phyloP scores from a whole-genome alignment of 495 filamentous ascomycete genomes.

The Aspergillus olivimuriae region DNA sequence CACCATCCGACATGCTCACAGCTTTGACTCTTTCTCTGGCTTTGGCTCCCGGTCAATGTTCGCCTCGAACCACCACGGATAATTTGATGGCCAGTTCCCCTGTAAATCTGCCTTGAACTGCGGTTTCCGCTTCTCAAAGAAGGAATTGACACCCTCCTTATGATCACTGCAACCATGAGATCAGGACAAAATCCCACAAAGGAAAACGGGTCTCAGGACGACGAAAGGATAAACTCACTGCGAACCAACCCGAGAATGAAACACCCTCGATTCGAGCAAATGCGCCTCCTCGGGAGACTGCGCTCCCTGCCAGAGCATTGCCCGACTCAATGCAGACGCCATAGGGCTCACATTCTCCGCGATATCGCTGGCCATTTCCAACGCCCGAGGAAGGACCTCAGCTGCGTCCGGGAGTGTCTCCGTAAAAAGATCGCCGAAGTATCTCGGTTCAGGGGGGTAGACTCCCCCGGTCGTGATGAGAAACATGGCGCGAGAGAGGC shows the following conservation, averaged over 20 bases:
- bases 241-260: conserved; percentile 42
- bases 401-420: conserved; percentile 42
- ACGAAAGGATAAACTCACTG: no score
- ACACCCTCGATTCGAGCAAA: conserved; percentile 48
- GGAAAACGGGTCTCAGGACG: no score
- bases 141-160: conserved; percentile 36
- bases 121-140: conserved; percentile 41
- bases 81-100: conserved; percentile 11
- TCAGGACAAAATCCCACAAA: not conserved
- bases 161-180: conserved; percentile 22
- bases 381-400: conserved; percentile 41
- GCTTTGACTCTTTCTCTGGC: conserved; percentile 10
- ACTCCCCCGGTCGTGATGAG: conserved; percentile 29
- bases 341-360: conserved; percentile 25
- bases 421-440: conserved; percentile 46
- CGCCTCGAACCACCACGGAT: conserved; percentile 22
- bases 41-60: conserved; percentile 10
- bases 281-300: conserved; percentile 44
- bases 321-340: conserved; percentile 44
- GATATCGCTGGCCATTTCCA: conserved; percentile 49
- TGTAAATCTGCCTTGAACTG: conserved; percentile 35
- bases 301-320: conserved; percentile 50
- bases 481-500: conserved; percentile 46
- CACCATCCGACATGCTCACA: no score
- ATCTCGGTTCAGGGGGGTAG: conserved; percentile 29